Evolutionary conservation across 2,329 filamentous ascomycete species (phyloP).

Genomic region (Paecilomyces formosus): DNA sequence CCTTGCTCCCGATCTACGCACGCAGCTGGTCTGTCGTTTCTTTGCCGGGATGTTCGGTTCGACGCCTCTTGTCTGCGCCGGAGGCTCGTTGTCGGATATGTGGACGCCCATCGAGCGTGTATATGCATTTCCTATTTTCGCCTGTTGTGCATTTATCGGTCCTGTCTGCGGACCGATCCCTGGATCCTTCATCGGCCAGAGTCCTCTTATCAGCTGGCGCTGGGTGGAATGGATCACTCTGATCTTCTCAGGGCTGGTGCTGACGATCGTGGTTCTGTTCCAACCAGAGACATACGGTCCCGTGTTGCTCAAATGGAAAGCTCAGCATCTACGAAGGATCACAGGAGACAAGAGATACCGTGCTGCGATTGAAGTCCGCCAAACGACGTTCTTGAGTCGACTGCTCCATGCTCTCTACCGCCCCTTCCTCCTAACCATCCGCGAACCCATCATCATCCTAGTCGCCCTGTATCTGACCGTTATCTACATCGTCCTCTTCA

Average conservation of each 20-base stretch:
- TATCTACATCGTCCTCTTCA: constrained; percentile 25
- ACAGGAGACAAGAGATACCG: constrained; percentile 42
- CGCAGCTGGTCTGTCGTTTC: constrained; percentile 43
- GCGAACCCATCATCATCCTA: constrained; percentile 30
- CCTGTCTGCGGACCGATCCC: constrained; percentile 33
- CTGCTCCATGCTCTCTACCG: constrained; percentile 40
- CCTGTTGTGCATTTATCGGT: constrained; percentile 36
- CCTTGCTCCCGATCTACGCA: constrained; percentile 39
- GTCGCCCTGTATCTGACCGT: constrained; percentile 19
- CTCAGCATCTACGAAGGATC: constrained; percentile 29
- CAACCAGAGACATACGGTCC: constrained; percentile 47
- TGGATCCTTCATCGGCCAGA: constrained; percentile 38
- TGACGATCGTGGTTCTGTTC: constrained; percentile 33
- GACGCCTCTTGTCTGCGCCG: constrained; percentile 38
- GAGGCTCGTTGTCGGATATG: constrained; percentile 39
- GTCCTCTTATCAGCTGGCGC: constrained; percentile 34
- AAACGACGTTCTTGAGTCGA: constrained; percentile 30
- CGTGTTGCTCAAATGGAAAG: constrained; percentile 40
- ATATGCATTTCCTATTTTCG: constrained; percentile 44
- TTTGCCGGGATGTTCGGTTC: constrained; percentile 41
- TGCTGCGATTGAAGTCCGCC: constrained; percentile 39
- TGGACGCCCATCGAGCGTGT: constrained; percentile 41
- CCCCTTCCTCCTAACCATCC: constrained; percentile 41
- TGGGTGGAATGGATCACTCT: constrained; percentile 41
- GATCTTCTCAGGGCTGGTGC: constrained; percentile 26